phyloP scores from a whole-genome alignment of 148 eudicot genomes.

The Gaultheria prostrata region DNA sequence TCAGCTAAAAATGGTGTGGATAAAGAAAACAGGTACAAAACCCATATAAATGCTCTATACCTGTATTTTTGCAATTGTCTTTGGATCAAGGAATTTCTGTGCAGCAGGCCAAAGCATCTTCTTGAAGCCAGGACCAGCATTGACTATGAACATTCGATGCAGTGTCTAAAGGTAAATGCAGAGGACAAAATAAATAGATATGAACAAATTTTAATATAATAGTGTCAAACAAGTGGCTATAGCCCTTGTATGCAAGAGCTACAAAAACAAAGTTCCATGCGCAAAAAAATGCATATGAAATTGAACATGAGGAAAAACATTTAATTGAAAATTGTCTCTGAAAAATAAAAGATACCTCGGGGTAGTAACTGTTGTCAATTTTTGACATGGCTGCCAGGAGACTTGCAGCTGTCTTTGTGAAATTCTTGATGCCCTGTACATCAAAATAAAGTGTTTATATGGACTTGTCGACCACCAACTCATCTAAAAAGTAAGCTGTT shows the following conservation, averaged over 20 bases:
- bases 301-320: not conserved
- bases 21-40: constrained; percentile 6
- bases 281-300: not conserved
- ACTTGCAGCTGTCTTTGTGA: constrained; percentile 56
- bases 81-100: constrained; percentile 65
- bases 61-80: constrained; percentile 65
- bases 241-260: constrained; percentile 3
- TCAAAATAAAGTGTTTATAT: not conserved
- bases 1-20: constrained; percentile 10
- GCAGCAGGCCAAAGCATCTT: constrained; percentile 80
- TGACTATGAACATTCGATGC: constrained; percentile 69
- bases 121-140: constrained; percentile 79
- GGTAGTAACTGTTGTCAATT: constrained; percentile 65
- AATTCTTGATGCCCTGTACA: constrained; percentile 67
- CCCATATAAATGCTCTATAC: constrained; percentile 16
- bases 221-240: not conserved
- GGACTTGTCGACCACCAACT: not conserved
- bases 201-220: not conserved
- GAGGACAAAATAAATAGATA: not conserved
- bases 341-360: constrained; percentile 47
- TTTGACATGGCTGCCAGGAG: constrained; percentile 58
- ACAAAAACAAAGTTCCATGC: not conserved
- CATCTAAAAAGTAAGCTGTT: not conserved
- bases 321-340: not conserved
- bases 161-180: constrained; percentile 47